Percentiles rank a stretch among this genome's conserved stretches.
These are phyloP conservation scores for Poa pratensis DNA, from an alignment of 176 grass and related monocot species.

Conservation along the genomic window DNA sequence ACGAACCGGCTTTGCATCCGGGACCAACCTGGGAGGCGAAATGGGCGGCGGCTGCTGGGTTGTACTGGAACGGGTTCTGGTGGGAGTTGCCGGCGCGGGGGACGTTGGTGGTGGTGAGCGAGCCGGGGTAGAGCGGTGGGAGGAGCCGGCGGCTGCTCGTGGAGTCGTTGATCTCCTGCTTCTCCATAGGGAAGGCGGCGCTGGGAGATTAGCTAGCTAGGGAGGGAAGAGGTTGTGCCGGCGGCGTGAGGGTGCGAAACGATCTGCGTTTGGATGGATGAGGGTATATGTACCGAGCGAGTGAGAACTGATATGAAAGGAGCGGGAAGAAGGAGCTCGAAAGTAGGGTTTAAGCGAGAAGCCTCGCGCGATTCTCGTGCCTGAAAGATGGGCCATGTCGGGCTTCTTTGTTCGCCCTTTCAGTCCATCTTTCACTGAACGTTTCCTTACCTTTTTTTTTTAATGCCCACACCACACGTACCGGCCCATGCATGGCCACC, in stretches of 20 bases:
- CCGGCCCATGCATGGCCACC: no score
- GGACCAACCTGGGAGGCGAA: not conserved
- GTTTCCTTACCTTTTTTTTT: no score
- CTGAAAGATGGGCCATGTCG: not conserved
- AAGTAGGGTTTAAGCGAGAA: not conserved
- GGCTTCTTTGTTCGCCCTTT: not conserved
- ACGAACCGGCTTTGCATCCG: not conserved
- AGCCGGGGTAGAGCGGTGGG: not conserved
- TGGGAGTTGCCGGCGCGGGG: not conserved
- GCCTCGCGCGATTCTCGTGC: not conserved
- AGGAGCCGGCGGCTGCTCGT: not conserved
- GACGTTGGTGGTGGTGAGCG: not conserved
- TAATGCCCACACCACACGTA: no score
- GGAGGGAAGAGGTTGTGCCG: not conserved
- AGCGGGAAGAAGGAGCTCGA: not conserved
- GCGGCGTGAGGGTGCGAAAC: not conserved
- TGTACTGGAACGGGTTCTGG: not conserved
- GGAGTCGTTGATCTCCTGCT: not conserved
- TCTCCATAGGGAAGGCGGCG: not conserved
- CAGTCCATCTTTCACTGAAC: no score
- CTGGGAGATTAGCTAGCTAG: not conserved
- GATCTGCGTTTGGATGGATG: not conserved
- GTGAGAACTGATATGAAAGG: not conserved
- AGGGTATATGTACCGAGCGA: not conserved
- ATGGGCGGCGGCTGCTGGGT: conserved; percentile 2